Evolutionary conservation across 129 eudicot species (phyloP).

Genomic region (Chrysanthemum seticuspe): DNA sequence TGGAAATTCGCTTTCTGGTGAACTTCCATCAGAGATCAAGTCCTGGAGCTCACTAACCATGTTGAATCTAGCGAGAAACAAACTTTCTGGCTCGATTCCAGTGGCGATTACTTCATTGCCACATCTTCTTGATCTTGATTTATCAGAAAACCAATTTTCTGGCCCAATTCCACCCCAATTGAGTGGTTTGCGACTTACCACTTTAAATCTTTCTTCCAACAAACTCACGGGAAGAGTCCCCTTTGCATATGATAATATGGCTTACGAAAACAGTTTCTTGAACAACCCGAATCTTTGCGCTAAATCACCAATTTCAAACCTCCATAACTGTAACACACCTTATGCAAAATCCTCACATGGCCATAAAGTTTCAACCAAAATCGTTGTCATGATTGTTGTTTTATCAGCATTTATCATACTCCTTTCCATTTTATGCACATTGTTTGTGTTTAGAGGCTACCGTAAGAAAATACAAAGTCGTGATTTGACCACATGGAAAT

Average conservation of each 20-base stretch:
- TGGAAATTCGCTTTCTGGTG: constrained; percentile 77
- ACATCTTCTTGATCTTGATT: constrained; percentile 67
- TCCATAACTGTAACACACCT: constrained; percentile 42
- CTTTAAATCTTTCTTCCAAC: constrained; percentile 76
- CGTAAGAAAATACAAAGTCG: constrained; percentile 54
- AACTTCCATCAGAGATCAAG: constrained; percentile 49
- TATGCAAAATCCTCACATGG: constrained; percentile 27
- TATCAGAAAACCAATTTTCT: constrained; percentile 66
- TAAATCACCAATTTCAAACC: constrained; percentile 37
- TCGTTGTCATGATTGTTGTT: constrained; percentile 53
- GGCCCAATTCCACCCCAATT: constrained; percentile 74
- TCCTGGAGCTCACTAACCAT: constrained; percentile 70
- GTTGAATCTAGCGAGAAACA: constrained; percentile 64
- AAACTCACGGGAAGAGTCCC: constrained; percentile 71
- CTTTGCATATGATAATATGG: constrained; percentile 52
- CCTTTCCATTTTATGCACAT: constrained; percentile 32
- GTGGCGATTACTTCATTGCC: constrained; percentile 49
- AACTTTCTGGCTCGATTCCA: constrained; percentile 78
- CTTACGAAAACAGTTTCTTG: constrained; percentile 71
- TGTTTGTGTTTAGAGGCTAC: constrained; percentile 50
- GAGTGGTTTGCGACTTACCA: constrained; percentile 48
- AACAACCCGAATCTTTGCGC: constrained; percentile 69
- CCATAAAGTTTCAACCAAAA: constrained; percentile 40
- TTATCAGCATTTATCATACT: constrained; percentile 45
- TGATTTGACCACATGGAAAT: constrained; percentile 61